phyloP scores from a whole-genome alignment of 1,139 yeast genomes.

The Candida neerlandica region DNA sequence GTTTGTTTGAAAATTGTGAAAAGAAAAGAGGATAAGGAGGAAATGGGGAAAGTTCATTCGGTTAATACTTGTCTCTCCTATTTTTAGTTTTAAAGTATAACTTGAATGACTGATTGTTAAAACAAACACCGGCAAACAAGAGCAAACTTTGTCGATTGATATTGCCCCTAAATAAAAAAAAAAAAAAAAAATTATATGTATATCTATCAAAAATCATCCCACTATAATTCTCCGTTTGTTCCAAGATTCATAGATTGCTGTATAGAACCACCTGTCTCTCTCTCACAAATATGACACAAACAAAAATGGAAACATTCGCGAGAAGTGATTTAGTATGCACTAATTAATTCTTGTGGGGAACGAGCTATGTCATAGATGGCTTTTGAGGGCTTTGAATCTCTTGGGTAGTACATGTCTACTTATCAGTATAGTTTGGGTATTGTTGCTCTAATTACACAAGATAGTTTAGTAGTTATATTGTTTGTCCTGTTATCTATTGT shows the following conservation, averaged over 20 bases:
- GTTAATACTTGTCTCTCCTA: too few relatives aligned
- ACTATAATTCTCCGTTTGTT: not conserved
- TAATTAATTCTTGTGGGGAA: not conserved
- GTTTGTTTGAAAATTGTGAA: not conserved
- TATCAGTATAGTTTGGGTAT: not conserved
- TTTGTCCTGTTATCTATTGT: not conserved
- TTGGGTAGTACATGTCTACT: not conserved
- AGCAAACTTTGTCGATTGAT: too few relatives aligned
- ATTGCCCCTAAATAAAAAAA: not conserved
- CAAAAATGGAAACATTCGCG: not conserved
- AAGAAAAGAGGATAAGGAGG: too few relatives aligned
- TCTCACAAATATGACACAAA: not conserved
- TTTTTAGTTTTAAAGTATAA: too few relatives aligned
- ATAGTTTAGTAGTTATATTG: not conserved
- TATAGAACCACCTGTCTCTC: not conserved
- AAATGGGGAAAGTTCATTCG: too few relatives aligned
- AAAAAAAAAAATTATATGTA: too few relatives aligned
- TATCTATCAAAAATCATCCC: not conserved
- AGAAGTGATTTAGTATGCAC: not conserved
- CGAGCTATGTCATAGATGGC: too few relatives aligned
- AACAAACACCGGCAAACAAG: too few relatives aligned
- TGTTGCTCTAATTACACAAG: not conserved
- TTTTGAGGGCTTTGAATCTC: not conserved
- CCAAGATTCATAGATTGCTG: not conserved
- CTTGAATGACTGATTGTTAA: too few relatives aligned